phyloP scores from a whole-genome alignment of 345 rosid species.

The Aquilaria yunnanensis region DNA sequence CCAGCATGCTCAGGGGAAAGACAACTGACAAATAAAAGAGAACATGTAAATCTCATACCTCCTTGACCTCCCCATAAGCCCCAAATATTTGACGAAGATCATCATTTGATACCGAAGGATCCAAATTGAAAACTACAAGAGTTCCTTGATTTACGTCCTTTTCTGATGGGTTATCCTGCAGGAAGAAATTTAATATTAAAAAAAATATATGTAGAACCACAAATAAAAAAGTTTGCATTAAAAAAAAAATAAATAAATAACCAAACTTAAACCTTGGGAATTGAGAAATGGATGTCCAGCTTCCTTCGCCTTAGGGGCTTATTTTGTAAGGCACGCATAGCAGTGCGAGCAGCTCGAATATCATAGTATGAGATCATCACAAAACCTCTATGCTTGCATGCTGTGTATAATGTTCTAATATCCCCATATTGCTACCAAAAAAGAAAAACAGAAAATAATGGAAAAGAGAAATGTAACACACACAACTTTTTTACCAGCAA shows the following conservation, averaged over 20 bases:
- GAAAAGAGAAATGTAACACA: background rate
- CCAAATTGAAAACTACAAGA: conserved; percentile 88
- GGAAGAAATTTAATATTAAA: conserved; percentile 7
- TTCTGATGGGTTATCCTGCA: conserved; percentile 90
- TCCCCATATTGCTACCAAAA: conserved; percentile 81
- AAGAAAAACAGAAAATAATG: conserved; percentile 2
- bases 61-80: conserved; percentile 89
- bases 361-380: conserved; percentile 96
- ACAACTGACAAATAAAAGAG: background rate
- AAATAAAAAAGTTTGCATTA: background rate
- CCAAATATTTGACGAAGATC: conserved; percentile 78
- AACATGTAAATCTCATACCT: conserved; percentile 35
- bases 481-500: background rate
- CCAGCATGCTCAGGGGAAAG: background rate
- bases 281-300: conserved; percentile 91
- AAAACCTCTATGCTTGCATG: conserved; percentile 96
- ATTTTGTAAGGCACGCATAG: conserved; percentile 88
- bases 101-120: conserved; percentile 78
- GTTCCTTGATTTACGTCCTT: conserved; percentile 96
- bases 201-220: conserved; percentile 6
- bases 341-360: conserved; percentile 84
- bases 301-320: conserved; percentile 88
- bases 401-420: conserved; percentile 84
- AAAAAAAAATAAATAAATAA: background rate
- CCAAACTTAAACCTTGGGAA: conserved; percentile 72